Percentiles rank a stretch among this genome's conserved stretches.
These are phyloP conservation scores for Arxiozyma heterogenica DNA, from an alignment of 1,139 yeast genomes.

Conservation along the genomic window DNA sequence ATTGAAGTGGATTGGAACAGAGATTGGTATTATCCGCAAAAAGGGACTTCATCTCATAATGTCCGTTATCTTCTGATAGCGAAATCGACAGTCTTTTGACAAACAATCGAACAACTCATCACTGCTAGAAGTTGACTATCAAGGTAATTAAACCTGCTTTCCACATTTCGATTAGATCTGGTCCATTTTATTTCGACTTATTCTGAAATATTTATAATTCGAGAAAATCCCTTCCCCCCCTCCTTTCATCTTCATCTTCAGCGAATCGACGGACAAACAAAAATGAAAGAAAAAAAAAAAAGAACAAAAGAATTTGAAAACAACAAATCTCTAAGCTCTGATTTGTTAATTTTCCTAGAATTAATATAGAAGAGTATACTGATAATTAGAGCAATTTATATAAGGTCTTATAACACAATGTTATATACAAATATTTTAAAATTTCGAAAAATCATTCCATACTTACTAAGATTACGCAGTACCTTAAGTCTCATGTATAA, in stretches of 20 bases:
- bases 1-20: too few species aligned
- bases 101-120: too few species aligned
- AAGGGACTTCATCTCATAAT: not conserved
- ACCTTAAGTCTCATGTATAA: too few species aligned
- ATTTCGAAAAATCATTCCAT: too few species aligned
- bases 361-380: not conserved
- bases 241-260: not conserved
- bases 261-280: not conserved
- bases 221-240: not conserved
- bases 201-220: not conserved
- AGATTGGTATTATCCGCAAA: too few species aligned
- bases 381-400: not conserved
- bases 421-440: too few species aligned
- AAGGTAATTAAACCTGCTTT: too few species aligned
- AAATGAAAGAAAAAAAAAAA: not conserved
- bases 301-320: not conserved
- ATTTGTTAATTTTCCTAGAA: not conserved
- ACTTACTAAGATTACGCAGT: too few species aligned
- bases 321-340: not conserved
- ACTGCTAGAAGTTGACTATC: too few species aligned
- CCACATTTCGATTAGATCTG: too few species aligned
- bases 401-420: not conserved
- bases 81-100: not conserved
- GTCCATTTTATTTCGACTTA: too few species aligned
- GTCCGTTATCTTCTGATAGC: not conserved